Evolutionary conservation across 306 rosid genomes (phyloP).

Genomic region (Cicer cuneatum): DNA sequence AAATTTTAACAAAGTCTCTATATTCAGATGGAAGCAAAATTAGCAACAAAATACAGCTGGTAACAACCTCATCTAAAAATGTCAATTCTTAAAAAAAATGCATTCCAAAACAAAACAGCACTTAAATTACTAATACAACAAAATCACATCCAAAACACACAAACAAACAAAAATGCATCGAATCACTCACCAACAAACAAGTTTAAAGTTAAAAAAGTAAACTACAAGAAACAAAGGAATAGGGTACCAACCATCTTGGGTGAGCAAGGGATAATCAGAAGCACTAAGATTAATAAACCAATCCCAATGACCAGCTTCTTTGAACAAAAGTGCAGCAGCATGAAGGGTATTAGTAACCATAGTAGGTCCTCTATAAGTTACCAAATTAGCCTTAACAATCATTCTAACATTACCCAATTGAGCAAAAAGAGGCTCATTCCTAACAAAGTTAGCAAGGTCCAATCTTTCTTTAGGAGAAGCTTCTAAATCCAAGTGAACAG

Average conservation of each 20-base stretch:
- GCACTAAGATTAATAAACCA: conserved; percentile 63
- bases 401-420: conserved; percentile 53
- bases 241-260: conserved; percentile 59
- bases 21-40: conserved; percentile 34
- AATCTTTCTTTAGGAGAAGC: conserved; percentile 52
- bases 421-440: conserved; percentile 49
- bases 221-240: not conserved
- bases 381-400: conserved; percentile 60
- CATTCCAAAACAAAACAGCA: conserved; percentile 31
- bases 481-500: conserved; percentile 61
- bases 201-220: not conserved
- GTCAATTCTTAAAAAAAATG: not conserved
- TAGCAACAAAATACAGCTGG: conserved; percentile 27
- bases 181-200: conserved; percentile 28
- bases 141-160: not conserved
- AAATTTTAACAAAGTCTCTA: not conserved
- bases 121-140: not conserved
- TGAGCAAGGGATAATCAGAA: conserved; percentile 61
- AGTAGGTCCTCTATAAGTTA: conserved; percentile 60
- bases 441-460: conserved; percentile 48
- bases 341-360: conserved; percentile 62
- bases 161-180: conserved; percentile 31
- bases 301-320: conserved; percentile 56
- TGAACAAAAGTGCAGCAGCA: conserved; percentile 57
- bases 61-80: conserved; percentile 3